A percentile compares a stretch with the other conserved stretches of the same genome.
Evolutionary conservation across 345 rosid genomes (phyloP).

Genomic region (Dipteronia sinensis): DNA sequence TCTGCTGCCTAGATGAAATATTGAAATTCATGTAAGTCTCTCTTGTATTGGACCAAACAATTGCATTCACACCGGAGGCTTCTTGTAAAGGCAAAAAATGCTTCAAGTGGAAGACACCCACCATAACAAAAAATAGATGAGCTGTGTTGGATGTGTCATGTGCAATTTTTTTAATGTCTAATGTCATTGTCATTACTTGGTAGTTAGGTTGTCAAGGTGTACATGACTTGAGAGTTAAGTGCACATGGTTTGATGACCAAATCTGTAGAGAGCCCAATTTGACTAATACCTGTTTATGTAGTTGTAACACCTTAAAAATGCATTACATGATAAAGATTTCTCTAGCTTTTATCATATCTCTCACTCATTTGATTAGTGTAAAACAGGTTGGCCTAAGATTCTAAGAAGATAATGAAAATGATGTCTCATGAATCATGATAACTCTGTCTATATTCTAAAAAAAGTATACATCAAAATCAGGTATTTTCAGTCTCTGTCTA

Average conservation of each 20-base stretch:
- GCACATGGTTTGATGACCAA: neutral
- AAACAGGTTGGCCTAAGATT: constrained; percentile 13
- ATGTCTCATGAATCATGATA: neutral
- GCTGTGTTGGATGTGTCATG: neutral
- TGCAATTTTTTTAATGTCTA: neutral
- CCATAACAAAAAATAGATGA: constrained; percentile 7
- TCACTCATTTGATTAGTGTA: neutral
- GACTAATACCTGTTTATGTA: neutral
- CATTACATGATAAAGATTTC: neutral
- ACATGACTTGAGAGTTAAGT: neutral
- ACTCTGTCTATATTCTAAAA: neutral
- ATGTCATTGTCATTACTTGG: neutral
- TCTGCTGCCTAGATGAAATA: neutral
- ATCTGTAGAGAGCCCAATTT: neutral
- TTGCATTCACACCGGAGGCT: neutral
- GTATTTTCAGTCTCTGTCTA: too few relatives aligned
- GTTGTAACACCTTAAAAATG: neutral
- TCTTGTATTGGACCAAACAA: too few relatives aligned
- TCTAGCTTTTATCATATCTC: neutral
- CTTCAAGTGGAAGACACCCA: neutral
- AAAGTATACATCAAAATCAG: neutral
- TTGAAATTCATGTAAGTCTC: neutral
- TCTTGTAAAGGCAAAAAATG: neutral
- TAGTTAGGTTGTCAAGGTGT: neutral
- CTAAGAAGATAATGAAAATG: neutral